Conservation (phyloP, 768 basidiomycete genomes). For the Termitomyces eurrhizus region DNA sequence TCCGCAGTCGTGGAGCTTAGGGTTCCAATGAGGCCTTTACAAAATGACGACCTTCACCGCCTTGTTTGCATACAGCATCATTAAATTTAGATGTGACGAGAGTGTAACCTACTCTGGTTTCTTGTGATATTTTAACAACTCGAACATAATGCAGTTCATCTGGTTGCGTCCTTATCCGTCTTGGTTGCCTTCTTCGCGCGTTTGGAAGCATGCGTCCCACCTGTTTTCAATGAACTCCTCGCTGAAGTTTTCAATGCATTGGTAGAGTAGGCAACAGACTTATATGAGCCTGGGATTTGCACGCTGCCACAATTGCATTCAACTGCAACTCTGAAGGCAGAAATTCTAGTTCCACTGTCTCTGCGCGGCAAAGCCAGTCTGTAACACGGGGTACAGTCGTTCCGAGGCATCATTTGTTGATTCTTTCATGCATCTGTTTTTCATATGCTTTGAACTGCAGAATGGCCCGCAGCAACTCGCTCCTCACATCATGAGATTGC, state of each 20-base stretch:
- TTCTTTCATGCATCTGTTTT: not conserved
- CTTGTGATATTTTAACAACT: not conserved
- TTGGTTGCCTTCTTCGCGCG: not conserved
- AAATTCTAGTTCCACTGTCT: not conserved
- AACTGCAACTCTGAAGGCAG: not conserved
- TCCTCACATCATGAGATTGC: conserved; percentile 31
- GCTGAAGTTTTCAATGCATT: not conserved
- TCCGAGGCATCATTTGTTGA: not conserved
- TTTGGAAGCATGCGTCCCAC: not conserved
- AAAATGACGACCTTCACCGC: not conserved
- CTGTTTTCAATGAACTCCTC: not conserved
- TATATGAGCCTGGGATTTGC: not conserved
- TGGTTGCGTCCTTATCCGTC: not conserved
- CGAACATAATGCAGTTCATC: not conserved
- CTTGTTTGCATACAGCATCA: not conserved
- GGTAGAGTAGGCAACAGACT: not conserved
- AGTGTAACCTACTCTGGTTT: not conserved
- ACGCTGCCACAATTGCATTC: not conserved
- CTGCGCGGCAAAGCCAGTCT: not conserved
- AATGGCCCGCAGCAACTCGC: not conserved
- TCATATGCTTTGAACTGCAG: not conserved
- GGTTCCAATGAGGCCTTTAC: not conserved
- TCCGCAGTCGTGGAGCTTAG: conserved; percentile 71
- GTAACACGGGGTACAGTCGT: not conserved
- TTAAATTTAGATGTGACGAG: not conserved